Evolutionary conservation across 768 basidiomycete genomes (phyloP), one percentile per base, ranked within the genome.

Genomic region (Termitomyces sp.): DNA sequence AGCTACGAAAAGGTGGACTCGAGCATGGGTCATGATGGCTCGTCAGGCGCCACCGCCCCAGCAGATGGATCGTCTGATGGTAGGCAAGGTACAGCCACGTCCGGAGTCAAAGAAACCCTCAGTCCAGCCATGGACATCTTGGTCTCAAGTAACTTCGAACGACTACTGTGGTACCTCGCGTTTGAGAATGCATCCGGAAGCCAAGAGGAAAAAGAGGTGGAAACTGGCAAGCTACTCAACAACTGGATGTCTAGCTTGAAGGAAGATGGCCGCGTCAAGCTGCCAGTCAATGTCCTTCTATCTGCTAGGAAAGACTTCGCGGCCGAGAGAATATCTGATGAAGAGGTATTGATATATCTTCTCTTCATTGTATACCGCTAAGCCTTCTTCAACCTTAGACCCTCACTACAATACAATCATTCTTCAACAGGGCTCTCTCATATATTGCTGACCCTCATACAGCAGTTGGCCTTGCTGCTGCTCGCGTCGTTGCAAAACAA

Each of bases 61-160:
- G 80, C 72, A 3, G 74, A 73, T 20, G 84, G 84, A 4, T 76
- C 79, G 3, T 81, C 82, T 6, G 84, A 83, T 57, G 82, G 80
- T 9, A 81, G 78, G 55, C 79, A 82, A 58, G 76, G 76, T 3
- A 76, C 75, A 5, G 75, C 73, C 33, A 73, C 74, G 0, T 82
- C 81, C 24, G 90, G 87, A 0, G 96, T 97, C 58, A 87, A 85
- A 69, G 93, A 89, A 72, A 98, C 97, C 4, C 76, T 90, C n/a
- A 95, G 93, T 61, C 97, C 97, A 1, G 97, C 97, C 12, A 99
- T 99, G 97, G 97, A 99, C 69, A 98, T 99, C 65, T 81, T 96
- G 49, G 87, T 98, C 3, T 98, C 96, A 40, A 94, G 91, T 69
- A 99, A 99, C 78, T 99, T 99, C 67, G 97, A 99, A 76, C 81